phyloP scores from a whole-genome alignment of 345 rosid species.

The Ceriops tagal region DNA sequence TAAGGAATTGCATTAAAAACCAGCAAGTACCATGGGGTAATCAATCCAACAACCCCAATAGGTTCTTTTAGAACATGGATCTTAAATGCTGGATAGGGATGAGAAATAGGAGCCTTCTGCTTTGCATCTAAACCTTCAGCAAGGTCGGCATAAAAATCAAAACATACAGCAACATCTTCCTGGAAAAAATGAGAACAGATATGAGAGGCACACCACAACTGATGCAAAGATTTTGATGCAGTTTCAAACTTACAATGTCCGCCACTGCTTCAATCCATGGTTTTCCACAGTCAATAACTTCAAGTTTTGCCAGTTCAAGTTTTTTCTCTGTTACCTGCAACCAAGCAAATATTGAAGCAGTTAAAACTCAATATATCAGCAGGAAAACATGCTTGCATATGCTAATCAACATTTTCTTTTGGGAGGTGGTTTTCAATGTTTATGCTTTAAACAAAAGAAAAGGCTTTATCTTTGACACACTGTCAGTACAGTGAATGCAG shows the following conservation, averaged over 20 bases:
- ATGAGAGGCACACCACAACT: constrained; percentile 12
- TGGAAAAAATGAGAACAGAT: constrained; percentile 33
- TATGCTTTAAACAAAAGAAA: too few relatives aligned
- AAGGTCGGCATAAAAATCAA: constrained; percentile 90
- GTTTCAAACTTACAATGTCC: constrained; percentile 64
- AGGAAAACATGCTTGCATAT: too few relatives aligned
- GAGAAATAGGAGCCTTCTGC: constrained; percentile 78
- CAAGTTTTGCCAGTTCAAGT: constrained; percentile 70
- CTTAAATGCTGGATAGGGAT: constrained; percentile 83
- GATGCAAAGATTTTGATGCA: neutral
- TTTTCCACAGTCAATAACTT: constrained; percentile 86
- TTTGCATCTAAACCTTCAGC: constrained; percentile 93
- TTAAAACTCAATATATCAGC: neutral
- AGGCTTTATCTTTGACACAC: too few relatives aligned
- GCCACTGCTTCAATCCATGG: constrained; percentile 92
- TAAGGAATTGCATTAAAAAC: neutral
- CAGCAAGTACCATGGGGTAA: constrained; percentile 80
- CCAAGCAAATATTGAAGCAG: neutral
- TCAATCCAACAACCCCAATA: constrained; percentile 88
- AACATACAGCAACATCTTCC: constrained; percentile 99
- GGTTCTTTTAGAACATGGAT: constrained; percentile 77
- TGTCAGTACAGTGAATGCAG: too few relatives aligned
- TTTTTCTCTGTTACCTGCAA: constrained; percentile 80
- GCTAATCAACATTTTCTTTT: too few relatives aligned
- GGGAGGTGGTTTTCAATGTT: too few relatives aligned